Base-by-base conservation (phyloP, 345 rosid species). In the Pistacia vera region DNA sequence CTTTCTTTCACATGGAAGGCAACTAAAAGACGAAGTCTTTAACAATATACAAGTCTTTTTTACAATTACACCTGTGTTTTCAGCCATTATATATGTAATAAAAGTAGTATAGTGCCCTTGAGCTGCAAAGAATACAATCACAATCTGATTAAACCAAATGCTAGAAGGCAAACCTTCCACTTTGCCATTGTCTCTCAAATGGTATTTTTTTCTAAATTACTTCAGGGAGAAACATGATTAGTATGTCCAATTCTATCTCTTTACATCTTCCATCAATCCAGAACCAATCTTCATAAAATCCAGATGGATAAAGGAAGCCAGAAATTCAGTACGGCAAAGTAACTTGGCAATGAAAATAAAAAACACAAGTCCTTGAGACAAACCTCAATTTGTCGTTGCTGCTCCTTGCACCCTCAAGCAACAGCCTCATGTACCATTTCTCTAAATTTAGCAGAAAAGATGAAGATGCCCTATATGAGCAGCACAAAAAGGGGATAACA, bases 331-430 rank as follows among this genome's bases (percentile, higher is more conserved):
- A 65, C n/a, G 48, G 60, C 56, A 46, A 75, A 55, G 46, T 5
- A 64, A 33, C 57, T 60, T 33, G 63, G 62, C 52, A 28, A 58
- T 14, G 25, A 36, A 36, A 65, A 62, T 22, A 22, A 60, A 76
- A 56, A 68, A 28, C 46, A 11, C 52, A 18, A 69, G 35, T 30
- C 49, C 66, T 3, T 38, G 73, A 57, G 18, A 70, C 68, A 79
- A 75, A 87, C 99, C 97, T 96, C 93, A 81, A 96, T 92, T 83
- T 96, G 95, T 59, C 99, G 92, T 60, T 96, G 99, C 85, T 90
- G 98, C 85, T 96, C 97, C 86, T 90, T 96, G 89, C 99, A 93
- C 77, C 85, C 96, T 80, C 93, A 87, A 81, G 85, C 83, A 84
- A 93, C 95, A 77, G 91, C 89, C 82, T 93, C 99, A 75, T 88